Evolutionary conservation across 2,329 filamentous ascomycete species (phyloP).

Genomic region (Drechslerella dactyloides): DNA sequence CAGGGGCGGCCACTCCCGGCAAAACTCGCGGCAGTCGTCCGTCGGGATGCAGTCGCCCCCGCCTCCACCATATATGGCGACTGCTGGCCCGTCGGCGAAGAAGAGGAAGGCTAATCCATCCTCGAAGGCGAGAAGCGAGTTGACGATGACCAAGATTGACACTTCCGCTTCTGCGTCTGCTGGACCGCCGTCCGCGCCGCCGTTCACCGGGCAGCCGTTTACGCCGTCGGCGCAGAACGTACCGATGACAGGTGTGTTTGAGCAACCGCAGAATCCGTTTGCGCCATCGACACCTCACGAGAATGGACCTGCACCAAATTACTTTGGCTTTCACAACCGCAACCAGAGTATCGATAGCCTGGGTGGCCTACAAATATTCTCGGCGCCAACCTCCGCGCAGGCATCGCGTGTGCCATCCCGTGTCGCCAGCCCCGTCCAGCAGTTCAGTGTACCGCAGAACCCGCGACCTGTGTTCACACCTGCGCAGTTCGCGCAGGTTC

Average conservation of each 20-base stretch:
- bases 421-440: conserved; percentile 42
- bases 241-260: conserved; percentile 58
- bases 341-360: conserved; percentile 71
- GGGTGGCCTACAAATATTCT: conserved; percentile 70
- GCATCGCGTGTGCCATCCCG: conserved; percentile 72
- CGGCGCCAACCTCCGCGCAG: conserved; percentile 73
- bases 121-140: conserved; percentile 71
- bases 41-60: conserved; percentile 35
- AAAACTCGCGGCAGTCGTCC: conserved; percentile 55
- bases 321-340: conserved; percentile 66
- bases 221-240: conserved; percentile 62
- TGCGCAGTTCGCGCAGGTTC: conserved; percentile 40
- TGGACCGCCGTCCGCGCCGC: conserved; percentile 58
- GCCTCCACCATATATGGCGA: conserved; percentile 62
- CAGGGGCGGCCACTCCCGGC: conserved; percentile 31
- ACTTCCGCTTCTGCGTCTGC: conserved; percentile 59
- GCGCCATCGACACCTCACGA: conserved; percentile 62
- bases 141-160: conserved; percentile 84
- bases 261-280: conserved; percentile 56
- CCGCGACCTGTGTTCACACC: conserved; percentile 40
- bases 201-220: conserved; percentile 64
- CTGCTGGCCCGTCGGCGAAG: conserved; percentile 72
- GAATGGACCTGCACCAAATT: conserved; percentile 66
- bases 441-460: conserved; percentile 41
- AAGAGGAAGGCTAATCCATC: conserved; percentile 79